Percentiles rank a stretch among this genome's conserved stretches.
phyloP scores from a whole-genome alignment of 1,139 yeast species.

The Protomyces inouyei region DNA sequence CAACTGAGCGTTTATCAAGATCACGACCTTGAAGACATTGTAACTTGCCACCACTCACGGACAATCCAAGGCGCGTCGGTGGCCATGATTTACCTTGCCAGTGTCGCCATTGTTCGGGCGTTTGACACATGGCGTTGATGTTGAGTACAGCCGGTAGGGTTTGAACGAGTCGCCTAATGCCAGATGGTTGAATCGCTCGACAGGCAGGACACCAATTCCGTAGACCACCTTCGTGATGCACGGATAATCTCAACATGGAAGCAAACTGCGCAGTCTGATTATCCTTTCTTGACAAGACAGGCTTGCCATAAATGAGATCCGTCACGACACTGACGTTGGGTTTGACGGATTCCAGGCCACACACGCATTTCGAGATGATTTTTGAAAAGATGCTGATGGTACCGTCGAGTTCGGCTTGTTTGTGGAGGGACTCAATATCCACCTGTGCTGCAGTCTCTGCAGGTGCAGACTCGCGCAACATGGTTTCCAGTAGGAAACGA shows the following conservation, averaged over 20 bases:
- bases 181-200: slow-evolving; percentile 26
- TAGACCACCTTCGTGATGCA: slow-evolving; percentile 28
- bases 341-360: slow-evolving; percentile 31
- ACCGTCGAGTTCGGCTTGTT: slow-evolving; percentile 9
- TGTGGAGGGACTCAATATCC: slow-evolving; percentile 41
- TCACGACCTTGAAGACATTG: slow-evolving; percentile 27
- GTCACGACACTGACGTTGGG: slow-evolving; percentile 31
- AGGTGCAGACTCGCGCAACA: slow-evolving; percentile 44
- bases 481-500: slow-evolving; percentile 52
- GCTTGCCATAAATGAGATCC: slow-evolving; percentile 32
- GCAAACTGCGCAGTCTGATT: slow-evolving; percentile 26
- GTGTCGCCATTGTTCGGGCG: slow-evolving; percentile 35
- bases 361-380: slow-evolving; percentile 33
- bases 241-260: slow-evolving; percentile 27
- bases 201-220: slow-evolving; percentile 29
- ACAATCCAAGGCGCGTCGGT: slow-evolving; percentile 27
- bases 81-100: slow-evolving; percentile 31
- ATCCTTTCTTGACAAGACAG: slow-evolving; percentile 11
- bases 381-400: slow-evolving; percentile 41
- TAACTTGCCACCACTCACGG: slow-evolving; percentile 19
- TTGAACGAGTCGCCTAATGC: slow-evolving; percentile 42
- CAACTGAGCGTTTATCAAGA: slow-evolving; percentile 25
- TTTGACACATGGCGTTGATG: slow-evolving; percentile 51
- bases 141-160: slow-evolving; percentile 64
- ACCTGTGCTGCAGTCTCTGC: slow-evolving; percentile 1